A percentile compares a stretch with the other conserved stretches of the same genome.
phyloP scores from a whole-genome alignment of 768 basidiomycete species.

The Fomitopsis serialis region DNA sequence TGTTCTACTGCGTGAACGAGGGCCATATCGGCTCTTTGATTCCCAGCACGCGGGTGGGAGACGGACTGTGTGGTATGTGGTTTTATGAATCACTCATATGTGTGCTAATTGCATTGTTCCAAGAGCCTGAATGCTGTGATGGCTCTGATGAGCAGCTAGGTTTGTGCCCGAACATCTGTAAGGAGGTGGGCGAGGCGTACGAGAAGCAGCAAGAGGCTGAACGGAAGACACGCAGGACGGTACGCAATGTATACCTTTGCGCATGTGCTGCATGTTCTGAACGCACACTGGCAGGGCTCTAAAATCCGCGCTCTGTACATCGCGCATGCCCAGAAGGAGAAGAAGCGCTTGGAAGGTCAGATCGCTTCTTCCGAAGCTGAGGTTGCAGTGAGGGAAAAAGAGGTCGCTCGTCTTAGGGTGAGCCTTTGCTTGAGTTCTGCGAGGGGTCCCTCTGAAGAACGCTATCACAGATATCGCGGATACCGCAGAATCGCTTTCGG shows the following conservation, averaged over 20 bases:
- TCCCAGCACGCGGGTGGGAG: conserved; percentile 77
- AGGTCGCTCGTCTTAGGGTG: conserved; percentile 75
- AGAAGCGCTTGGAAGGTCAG: conserved; percentile 69
- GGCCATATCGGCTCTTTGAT: conserved; percentile 85
- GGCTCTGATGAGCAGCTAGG: conserved; percentile 89
- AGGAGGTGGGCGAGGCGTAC: conserved; percentile 66
- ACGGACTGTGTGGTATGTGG: conserved; percentile 85
- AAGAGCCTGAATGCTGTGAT: conserved; percentile 92
- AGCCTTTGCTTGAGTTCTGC: neutral
- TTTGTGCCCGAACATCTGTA: conserved; percentile 74
- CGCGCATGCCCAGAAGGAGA: conserved; percentile 83
- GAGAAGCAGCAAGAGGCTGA: conserved; percentile 67
- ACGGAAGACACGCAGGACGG: conserved; percentile 74
- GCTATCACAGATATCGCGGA: conserved; percentile 65
- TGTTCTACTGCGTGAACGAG: conserved; percentile 81
- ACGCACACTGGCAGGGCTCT: conserved; percentile 51
- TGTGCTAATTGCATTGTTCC: neutral
- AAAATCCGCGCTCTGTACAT: conserved; percentile 92
- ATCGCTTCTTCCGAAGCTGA: conserved; percentile 50
- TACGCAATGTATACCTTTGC: conserved; percentile 27
- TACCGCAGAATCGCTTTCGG: conserved; percentile 69
- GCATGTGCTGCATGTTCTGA: too few species aligned
- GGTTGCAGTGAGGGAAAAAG: conserved; percentile 58
- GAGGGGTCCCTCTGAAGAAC: neutral
- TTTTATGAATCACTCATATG: neutral